Conservation (phyloP, 73 alveolate genomes). For the Uronychia binucleata region DNA sequence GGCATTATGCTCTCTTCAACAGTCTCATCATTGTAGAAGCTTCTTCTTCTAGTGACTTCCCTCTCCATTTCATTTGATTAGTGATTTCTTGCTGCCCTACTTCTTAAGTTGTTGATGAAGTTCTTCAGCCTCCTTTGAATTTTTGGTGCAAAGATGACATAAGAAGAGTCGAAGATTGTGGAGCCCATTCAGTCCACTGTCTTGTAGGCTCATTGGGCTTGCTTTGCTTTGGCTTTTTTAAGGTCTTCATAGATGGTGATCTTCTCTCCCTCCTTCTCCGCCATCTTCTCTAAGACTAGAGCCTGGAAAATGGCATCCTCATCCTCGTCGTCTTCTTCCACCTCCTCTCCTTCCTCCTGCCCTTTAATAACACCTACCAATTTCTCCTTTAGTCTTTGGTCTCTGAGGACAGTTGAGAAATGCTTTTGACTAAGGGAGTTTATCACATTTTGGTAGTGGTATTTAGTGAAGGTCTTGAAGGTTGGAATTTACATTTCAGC, state of each 20-base stretch:
- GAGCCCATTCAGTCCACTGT: background rate
- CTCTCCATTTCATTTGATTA: background rate
- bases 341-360: background rate
- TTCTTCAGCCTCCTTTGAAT: background rate
- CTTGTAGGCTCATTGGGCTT: background rate
- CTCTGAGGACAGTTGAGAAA: background rate
- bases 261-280: background rate
- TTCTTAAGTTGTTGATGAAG: background rate
- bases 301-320: background rate
- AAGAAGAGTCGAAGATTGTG: background rate
- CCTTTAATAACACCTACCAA: background rate
- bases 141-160: background rate
- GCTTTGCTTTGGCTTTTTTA: background rate
- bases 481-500: background rate
- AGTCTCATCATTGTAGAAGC: background rate
- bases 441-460: background rate
- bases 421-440: background rate
- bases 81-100: background rate
- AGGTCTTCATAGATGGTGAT: background rate
- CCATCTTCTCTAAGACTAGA: background rate
- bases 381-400: background rate
- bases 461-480: background rate
- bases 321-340: background rate
- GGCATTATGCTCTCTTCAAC: background rate
- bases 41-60: background rate